A percentile compares a stretch with the other conserved stretches of the same genome.
phyloP scores from a whole-genome alignment of 1,139 yeast species.

The Suhomyces kunorum region DNA sequence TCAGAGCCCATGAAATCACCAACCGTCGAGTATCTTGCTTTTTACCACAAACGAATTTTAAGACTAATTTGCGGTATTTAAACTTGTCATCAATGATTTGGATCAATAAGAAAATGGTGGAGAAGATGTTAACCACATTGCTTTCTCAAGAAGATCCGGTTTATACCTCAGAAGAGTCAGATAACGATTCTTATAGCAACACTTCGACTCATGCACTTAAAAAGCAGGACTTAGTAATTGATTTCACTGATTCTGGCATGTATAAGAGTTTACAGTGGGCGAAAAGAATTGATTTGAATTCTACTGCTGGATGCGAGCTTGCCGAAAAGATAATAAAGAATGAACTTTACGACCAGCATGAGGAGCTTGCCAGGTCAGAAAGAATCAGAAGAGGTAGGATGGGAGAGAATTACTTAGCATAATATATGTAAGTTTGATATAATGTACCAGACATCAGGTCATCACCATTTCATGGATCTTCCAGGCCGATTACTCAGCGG shows the following conservation, averaged over 20 bases:
- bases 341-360: slow-evolving; percentile 32
- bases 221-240: slow-evolving; percentile 36
- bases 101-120: slow-evolving; percentile 47
- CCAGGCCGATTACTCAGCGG: slow-evolving; percentile 23
- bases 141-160: slow-evolving; percentile 12
- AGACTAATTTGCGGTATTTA: slow-evolving; percentile 29
- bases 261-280: slow-evolving; percentile 60
- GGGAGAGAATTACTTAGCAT: slow-evolving; percentile 44
- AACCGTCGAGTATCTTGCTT: slow-evolving; percentile 1
- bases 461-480: slow-evolving; percentile 48
- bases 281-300: slow-evolving; percentile 32
- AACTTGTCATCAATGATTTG: slow-evolving; percentile 53
- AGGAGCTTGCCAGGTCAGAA: slow-evolving; percentile 34
- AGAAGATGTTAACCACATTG: slow-evolving; percentile 27
- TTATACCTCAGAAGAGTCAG: background rate
- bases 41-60: background rate
- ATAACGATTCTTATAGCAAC: background rate
- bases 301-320: slow-evolving; percentile 32
- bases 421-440: background rate
- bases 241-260: slow-evolving; percentile 62
- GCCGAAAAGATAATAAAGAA: slow-evolving; percentile 36
- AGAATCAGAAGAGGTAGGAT: slow-evolving; percentile 46
- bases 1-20: slow-evolving; percentile 20
- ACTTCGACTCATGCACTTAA: background rate
- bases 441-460: slow-evolving; percentile 38